phyloP scores from a whole-genome alignment of 495 filamentous ascomycete genomes.

The Cudoniella acicularis region DNA sequence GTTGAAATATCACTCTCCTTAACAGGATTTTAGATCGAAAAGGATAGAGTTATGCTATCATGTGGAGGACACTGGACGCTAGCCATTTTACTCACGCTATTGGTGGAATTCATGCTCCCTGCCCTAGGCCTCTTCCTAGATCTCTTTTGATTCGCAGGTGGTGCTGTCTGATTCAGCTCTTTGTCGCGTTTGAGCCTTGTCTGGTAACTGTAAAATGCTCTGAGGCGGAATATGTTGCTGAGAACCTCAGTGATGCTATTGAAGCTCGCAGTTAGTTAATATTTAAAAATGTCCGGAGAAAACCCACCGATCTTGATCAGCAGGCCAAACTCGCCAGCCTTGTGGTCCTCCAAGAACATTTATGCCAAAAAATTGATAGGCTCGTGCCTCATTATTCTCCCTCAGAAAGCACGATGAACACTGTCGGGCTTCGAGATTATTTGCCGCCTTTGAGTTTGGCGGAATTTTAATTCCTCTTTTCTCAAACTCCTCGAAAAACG shows the following conservation, averaged over 20 bases:
- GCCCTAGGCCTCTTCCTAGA: no score
- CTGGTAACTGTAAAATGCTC: background rate
- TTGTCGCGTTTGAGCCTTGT: background rate
- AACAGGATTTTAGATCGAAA: no score
- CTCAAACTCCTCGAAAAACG: background rate
- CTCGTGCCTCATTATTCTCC: background rate
- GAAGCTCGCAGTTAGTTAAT: background rate
- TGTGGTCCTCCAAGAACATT: background rate
- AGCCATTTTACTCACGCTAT: no score
- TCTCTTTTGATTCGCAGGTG: background rate
- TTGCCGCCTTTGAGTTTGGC: background rate
- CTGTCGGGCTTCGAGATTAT: background rate
- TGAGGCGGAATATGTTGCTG: background rate
- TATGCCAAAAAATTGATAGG: background rate
- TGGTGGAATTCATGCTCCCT: no score
- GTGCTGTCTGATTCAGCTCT: background rate
- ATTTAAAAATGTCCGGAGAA: background rate
- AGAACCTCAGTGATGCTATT: background rate
- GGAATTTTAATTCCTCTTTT: background rate
- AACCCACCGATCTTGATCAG: background rate
- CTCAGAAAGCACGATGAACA: background rate
- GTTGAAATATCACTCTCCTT: no score
- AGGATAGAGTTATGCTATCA: no score
- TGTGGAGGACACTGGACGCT: no score
- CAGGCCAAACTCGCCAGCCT: background rate